These are phyloP conservation scores for Fonsecaea erecta DNA, from an alignment of 2,329 filamentous ascomycete genomes.

Conservation along the genomic window DNA sequence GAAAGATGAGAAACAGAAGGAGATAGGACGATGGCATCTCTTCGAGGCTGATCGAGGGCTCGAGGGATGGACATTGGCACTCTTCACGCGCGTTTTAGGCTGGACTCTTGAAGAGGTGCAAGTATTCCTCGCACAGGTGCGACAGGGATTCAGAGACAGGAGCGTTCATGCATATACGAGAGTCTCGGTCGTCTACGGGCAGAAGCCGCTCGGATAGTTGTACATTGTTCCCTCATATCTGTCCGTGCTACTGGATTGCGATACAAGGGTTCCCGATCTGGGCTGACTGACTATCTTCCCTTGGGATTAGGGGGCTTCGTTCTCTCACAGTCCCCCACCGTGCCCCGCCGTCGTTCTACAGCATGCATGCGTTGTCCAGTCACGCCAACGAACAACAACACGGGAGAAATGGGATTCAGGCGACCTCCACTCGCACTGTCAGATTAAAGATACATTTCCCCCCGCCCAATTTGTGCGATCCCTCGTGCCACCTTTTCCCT, in stretches of 20 bases:
- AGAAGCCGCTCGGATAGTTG: no score
- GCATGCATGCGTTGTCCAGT: neutral
- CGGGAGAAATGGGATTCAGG: neutral
- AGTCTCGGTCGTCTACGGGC: no score
- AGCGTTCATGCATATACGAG: neutral
- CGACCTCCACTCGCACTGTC: neutral
- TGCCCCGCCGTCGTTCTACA: neutral
- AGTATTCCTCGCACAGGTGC: constrained; percentile 8
- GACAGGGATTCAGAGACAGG: neutral
- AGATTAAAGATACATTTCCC: neutral
- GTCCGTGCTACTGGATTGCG: no score
- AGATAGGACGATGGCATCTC: constrained; percentile 38
- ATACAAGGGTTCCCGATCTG: neutral
- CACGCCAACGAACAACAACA: neutral
- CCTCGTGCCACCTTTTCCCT: neutral
- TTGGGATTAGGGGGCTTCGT: neutral
- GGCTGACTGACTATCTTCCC: neutral
- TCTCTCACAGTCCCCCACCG: neutral
- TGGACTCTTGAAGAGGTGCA: constrained; percentile 11
- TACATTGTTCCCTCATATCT: no score
- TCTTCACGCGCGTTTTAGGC: constrained; percentile 33
- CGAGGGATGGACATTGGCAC: constrained; percentile 42
- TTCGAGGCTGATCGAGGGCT: constrained; percentile 38
- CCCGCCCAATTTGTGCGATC: neutral
- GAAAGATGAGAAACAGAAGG: constrained; percentile 37